Evolutionary conservation across 192 early-diverging fungal genomes (phyloP), one percentile per base, ranked within the genome.

Genomic region (Coemansia sp.): DNA sequence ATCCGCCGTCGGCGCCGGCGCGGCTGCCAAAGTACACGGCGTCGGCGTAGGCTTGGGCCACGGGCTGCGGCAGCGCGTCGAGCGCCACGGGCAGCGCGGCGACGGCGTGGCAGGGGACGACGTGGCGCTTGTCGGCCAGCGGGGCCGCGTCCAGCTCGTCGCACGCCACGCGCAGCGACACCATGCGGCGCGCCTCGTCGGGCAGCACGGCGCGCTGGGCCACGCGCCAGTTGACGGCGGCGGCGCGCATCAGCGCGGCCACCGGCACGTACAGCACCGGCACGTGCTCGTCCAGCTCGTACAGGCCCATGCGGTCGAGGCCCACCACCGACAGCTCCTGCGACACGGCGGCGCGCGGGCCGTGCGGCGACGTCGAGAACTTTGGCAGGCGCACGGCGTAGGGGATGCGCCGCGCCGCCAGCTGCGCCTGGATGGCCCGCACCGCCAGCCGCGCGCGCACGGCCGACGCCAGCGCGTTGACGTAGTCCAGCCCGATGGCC

Each of bases 251-350:
- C 64, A 84, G 74, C 33, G 59, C 81, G 35, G 43, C 60, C 7
- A 84, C 59, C 7, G 81, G 77, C 47, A 84, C 69, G 42, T 78
- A 78, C 70, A 84, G 33, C 32, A 74, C 60, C 0, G 81, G 81
- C 28, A 84, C 81, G 40, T 84, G 81, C 76, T 78, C 81, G 38
- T 84, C 81, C 16, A 84, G 77, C 64, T 84, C 81, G 23, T 78
- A 78, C 11, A 84, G 59, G 13, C 81, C 76, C 81, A 76, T 75
- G 55, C 57, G 71, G 65, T 84, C 77, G 40, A 76, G 47, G 13
- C 73, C 77, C 6, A 77, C 80, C 5, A 82, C 80, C 6, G 80
- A 82, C 43, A 84, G 77, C 70, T 84, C 77, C 73, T 75, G 61
- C 16, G 80, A 82, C 33, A 82, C 80, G 13, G 72, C 75, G 6